Base-by-base conservation (phyloP, 441 rosid species). In the Raphanus hybrid region DNA sequence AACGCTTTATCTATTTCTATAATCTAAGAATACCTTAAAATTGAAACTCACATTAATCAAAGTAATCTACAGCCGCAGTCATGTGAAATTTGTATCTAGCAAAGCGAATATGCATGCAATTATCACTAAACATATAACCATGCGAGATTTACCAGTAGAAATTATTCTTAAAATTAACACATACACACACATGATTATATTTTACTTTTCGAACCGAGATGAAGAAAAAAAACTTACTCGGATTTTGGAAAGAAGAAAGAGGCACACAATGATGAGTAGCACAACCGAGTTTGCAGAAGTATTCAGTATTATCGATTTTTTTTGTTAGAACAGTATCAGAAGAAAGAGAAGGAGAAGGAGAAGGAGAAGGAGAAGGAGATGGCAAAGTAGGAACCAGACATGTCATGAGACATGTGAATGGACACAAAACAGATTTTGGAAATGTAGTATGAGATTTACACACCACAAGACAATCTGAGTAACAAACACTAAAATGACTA, bases 221-320 rank as follows among this genome's bases (percentile, higher is more conserved):
- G 15, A 18, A 52, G 50, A 6, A 43, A 54, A 15, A 20, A 26
- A 57, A 8, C 62, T 48, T 78, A 78, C 81, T 72, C 3, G 26
- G 77, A 48, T 66, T 72, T 41, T 23, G 52, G 11, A 45, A 20
- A 41, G 76, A 43, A 43, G 71, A 18, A 66, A 62, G 54, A 6
- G 67, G 10, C 15, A n/a, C 65, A 34, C 81, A 78, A 12, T 71
- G 68, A 66, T 16, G 43, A 34, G 59, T 34, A 23, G 77, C 58
- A 67, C 81, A 78, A 18, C 74, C 81, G 0, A 78, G 66, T 62
- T 73, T 78, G 50, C 81, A 78, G 11, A 15, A 78, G 16, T 73
- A 68, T 16, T 29, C 39, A 41, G 12, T 8, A 1, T 18, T 2
- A 0, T 34, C 54, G 34, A 58, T 45, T 29, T 62, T 1, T 8